Percentiles rank a stretch among this genome's conserved stretches.
phyloP scores from a whole-genome alignment of 2,329 filamentous ascomycete species.

The Hymenoscyphus scutula region DNA sequence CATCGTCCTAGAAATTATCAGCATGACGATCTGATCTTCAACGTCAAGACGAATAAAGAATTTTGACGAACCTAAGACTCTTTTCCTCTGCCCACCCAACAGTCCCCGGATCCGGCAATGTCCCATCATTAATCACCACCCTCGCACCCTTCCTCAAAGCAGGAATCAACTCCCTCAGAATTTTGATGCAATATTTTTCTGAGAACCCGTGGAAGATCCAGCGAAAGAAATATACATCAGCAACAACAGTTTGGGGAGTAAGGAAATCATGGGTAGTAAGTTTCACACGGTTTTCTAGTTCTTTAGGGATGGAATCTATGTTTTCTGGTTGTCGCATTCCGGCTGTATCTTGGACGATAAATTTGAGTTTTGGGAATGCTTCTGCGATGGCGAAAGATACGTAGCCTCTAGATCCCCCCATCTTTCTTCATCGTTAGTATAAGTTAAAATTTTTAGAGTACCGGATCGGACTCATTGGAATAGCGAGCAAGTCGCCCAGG shows the following conservation, averaged over 20 bases:
- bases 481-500: too few species aligned
- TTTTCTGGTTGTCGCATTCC: constrained; percentile 30
- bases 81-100: constrained; percentile 2
- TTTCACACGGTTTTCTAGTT: constrained; percentile 23
- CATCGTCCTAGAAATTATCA: constrained; percentile 3
- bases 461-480: too few species aligned
- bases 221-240: constrained; percentile 23
- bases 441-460: constrained; percentile 8
- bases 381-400: constrained; percentile 30
- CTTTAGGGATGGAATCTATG: constrained; percentile 10
- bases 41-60: not conserved
- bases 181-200: constrained; percentile 12
- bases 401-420: constrained; percentile 32
- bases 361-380: constrained; percentile 20
- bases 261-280: constrained; percentile 46
- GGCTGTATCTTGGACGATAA: constrained; percentile 36
- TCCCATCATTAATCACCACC: constrained; percentile 12
- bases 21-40: not conserved
- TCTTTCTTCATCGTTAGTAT: constrained; percentile 9
- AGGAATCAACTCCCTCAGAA: constrained; percentile 6
- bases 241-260: constrained; percentile 32
- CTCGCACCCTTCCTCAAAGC: constrained; percentile 7
- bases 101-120: constrained; percentile 9
- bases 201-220: constrained; percentile 14
- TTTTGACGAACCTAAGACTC: constrained; percentile 8